Conservation (phyloP, 2,329 filamentous ascomycete species). For the Mollisia scopiformis region DNA sequence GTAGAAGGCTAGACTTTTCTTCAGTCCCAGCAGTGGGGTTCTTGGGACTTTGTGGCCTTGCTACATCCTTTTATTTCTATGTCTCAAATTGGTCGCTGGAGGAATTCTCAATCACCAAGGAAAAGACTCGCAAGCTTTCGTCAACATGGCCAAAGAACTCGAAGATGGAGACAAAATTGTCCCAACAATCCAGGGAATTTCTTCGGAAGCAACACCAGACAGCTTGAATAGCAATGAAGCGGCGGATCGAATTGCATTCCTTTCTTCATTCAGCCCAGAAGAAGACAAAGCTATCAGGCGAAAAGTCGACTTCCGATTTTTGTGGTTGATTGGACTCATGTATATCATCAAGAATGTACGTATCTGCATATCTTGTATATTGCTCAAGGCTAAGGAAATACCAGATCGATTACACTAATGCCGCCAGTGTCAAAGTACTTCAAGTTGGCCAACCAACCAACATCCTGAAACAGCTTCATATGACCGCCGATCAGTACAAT, state of each 20-base stretch:
- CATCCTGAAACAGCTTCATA: slow-evolving; percentile 42
- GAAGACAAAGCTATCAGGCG: slow-evolving; percentile 43
- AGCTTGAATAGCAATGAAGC: slow-evolving; percentile 19
- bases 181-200: not conserved
- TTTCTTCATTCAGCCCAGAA: slow-evolving; percentile 42
- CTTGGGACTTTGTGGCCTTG: not conserved
- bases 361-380: not conserved
- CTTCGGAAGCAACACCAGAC: not conserved
- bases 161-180: not conserved
- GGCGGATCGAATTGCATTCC: slow-evolving; percentile 33
- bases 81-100: not conserved
- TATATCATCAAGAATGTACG: slow-evolving; percentile 46
- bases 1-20: not conserved
- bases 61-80: not conserved
- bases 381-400: not conserved
- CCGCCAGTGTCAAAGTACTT: slow-evolving; percentile 45
- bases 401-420: slow-evolving; percentile 44
- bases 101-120: not conserved
- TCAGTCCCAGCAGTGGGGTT: not conserved
- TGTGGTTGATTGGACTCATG: slow-evolving; percentile 43
- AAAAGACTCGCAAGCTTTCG: too few relatives aligned
- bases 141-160: not conserved
- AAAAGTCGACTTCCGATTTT: slow-evolving; percentile 44
- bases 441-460: slow-evolving; percentile 43
- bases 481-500: slow-evolving; percentile 45